phyloP scores from a whole-genome alignment of 2,329 filamentous ascomycete species.

The Corinectria fuckeliana region DNA sequence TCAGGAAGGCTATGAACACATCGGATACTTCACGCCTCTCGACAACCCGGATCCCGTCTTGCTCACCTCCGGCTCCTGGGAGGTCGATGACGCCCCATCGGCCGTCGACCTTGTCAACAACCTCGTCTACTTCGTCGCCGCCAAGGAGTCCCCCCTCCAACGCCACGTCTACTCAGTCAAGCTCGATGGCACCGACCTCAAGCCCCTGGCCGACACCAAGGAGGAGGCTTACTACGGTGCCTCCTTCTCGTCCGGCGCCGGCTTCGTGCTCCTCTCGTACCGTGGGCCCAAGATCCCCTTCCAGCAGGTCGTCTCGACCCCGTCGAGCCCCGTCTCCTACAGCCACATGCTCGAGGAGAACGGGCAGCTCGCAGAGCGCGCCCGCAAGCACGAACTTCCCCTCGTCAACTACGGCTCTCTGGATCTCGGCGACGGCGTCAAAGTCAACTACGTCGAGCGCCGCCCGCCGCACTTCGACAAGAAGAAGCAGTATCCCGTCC shows the following conservation, averaged over 20 bases:
- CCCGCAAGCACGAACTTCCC: constrained; percentile 80
- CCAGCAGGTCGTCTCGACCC: constrained; percentile 89
- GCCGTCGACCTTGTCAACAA: constrained; percentile 85
- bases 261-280: constrained; percentile 86
- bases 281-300: constrained; percentile 84
- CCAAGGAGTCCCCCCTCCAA: constrained; percentile 86
- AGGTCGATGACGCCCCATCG: constrained; percentile 85
- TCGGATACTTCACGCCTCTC: constrained; percentile 91
- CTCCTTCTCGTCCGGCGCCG: constrained; percentile 83
- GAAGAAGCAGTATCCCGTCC: constrained; percentile 86
- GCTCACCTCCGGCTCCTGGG: constrained; percentile 90
- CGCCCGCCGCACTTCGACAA: constrained; percentile 87
- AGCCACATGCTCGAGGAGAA: constrained; percentile 83
- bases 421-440: constrained; percentile 77
- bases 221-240: constrained; percentile 79
- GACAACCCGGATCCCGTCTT: constrained; percentile 82
- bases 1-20: constrained; percentile 84
- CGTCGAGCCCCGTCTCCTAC: constrained; percentile 68
- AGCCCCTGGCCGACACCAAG: constrained; percentile 75
- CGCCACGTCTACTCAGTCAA: constrained; percentile 91
- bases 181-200: constrained; percentile 77
- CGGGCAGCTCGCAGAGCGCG: constrained; percentile 68
- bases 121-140: constrained; percentile 87
- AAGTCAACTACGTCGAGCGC: constrained; percentile 77
- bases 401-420: constrained; percentile 83